These are phyloP conservation scores for Penicillium paneum DNA, from an alignment of 2,329 filamentous ascomycete genomes.

Conservation along the genomic window DNA sequence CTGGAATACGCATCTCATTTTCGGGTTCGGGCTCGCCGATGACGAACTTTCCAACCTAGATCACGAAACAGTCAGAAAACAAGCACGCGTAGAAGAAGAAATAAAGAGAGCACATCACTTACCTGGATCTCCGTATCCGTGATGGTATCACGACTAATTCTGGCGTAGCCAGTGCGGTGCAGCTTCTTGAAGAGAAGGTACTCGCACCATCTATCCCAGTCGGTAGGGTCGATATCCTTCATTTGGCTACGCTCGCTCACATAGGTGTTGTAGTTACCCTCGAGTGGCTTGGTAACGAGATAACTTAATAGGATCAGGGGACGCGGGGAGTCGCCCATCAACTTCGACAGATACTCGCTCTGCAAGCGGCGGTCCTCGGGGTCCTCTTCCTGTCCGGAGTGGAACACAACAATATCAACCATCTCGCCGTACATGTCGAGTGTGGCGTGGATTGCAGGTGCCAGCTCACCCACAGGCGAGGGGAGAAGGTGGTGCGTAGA, in stretches of 20 bases:
- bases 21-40: conserved; percentile 68
- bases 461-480: conserved; percentile 88
- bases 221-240: conserved; percentile 86
- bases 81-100: not conserved
- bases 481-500: conserved; percentile 94
- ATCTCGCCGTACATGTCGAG: conserved; percentile 86
- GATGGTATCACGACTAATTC: conserved; percentile 83
- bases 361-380: conserved; percentile 86
- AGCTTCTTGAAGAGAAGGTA: conserved; percentile 95
- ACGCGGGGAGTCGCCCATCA: conserved; percentile 79
- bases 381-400: conserved; percentile 97
- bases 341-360: conserved; percentile 74
- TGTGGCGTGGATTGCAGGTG: conserved; percentile 94
- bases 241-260: conserved; percentile 84
- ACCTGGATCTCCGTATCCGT: conserved; percentile 96
- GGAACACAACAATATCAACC: conserved; percentile 95
- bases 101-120: conserved; percentile 26
- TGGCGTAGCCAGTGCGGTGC: conserved; percentile 80
- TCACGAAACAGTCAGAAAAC: conserved; percentile 15
- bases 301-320: conserved; percentile 87
- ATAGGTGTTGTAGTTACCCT: conserved; percentile 94
- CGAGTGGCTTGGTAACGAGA: conserved; percentile 80
- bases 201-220: conserved; percentile 99
- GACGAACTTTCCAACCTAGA: conserved; percentile 80
- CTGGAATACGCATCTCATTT: conserved; percentile 62